Evolutionary conservation across 108 stramenopile genomes (phyloP).

Genomic region (Discostella stelligeroides): DNA sequence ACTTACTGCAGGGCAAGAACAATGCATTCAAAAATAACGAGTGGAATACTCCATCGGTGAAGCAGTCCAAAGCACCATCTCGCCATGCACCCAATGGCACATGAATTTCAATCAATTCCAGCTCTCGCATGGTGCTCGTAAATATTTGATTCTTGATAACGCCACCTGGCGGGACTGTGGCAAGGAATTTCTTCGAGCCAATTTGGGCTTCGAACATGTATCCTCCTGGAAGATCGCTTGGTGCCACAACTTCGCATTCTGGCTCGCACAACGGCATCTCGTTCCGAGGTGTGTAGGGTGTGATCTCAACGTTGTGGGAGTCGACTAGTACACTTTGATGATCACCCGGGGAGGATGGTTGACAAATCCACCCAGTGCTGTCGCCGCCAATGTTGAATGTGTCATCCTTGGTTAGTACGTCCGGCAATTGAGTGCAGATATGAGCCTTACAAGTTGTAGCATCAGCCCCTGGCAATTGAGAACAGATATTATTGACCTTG

Average conservation of each 20-base stretch:
- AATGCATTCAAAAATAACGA: conserved; percentile 61
- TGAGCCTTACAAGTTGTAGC: too few species aligned
- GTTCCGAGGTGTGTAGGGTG: neutral
- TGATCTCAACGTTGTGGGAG: neutral
- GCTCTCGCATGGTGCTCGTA: conserved; percentile 64
- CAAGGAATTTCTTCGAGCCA: conserved; percentile 45
- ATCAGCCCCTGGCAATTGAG: too few species aligned
- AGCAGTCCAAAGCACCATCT: conserved; percentile 56
- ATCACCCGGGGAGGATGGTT: too few species aligned
- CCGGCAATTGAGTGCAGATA: too few species aligned
- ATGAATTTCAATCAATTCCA: conserved; percentile 52
- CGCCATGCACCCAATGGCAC: conserved; percentile 68
- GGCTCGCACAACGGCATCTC: conserved; percentile 20
- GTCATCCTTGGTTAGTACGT: too few species aligned
- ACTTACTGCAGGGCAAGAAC: conserved; percentile 75
- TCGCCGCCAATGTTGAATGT: too few species aligned
- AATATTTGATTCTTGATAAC: conserved; percentile 76
- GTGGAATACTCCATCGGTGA: conserved; percentile 61
- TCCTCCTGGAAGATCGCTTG: conserved; percentile 50
- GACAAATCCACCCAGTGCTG: too few species aligned
- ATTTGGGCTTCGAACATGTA: conserved; percentile 61
- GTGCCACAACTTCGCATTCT: conserved; percentile 65
- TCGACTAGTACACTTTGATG: too few species aligned
- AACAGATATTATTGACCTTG: too few species aligned
- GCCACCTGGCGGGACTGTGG: conserved; percentile 76